These are phyloP conservation scores for Calvatia gigantea DNA, from an alignment of 768 basidiomycete genomes.

Conservation along the genomic window DNA sequence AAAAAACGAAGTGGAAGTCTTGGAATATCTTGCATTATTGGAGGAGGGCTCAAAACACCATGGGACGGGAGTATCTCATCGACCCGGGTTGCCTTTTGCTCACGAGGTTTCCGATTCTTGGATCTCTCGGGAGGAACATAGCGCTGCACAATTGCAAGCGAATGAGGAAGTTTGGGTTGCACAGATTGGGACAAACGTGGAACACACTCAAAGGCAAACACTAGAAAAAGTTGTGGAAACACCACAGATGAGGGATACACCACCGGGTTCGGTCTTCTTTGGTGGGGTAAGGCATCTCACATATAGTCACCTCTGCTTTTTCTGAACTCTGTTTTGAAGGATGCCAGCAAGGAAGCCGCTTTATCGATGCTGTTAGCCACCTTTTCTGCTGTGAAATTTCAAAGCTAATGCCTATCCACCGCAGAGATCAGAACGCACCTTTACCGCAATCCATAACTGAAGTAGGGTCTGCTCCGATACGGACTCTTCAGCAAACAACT, in stretches of 20 bases:
- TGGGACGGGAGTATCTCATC: constrained; percentile 46
- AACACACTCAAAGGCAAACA: not conserved
- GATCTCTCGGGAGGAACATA: constrained; percentile 44
- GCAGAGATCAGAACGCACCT: not conserved
- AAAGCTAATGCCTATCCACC: not conserved
- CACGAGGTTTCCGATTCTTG: constrained; percentile 50
- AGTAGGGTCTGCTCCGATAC: not conserved
- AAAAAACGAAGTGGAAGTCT: constrained; percentile 66
- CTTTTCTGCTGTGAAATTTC: not conserved
- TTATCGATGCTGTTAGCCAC: not conserved
- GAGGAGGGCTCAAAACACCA: constrained; percentile 26
- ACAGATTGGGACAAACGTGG: not conserved
- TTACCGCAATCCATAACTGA: not conserved
- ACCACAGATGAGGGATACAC: too few relatives aligned
- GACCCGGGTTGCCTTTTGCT: constrained; percentile 65
- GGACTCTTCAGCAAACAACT: not conserved
- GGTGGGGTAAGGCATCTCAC: not conserved
- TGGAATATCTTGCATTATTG: constrained; percentile 58
- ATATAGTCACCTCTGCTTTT: constrained; percentile 4
- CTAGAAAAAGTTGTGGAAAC: not conserved
- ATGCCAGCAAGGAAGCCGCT: not conserved
- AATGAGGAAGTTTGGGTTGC: constrained; percentile 25
- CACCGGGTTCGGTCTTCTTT: not conserved
- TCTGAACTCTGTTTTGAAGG: not conserved
- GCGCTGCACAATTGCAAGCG: constrained; percentile 27